phyloP scores from a whole-genome alignment of 805 yeast genomes.

The Candida multigemmis region DNA sequence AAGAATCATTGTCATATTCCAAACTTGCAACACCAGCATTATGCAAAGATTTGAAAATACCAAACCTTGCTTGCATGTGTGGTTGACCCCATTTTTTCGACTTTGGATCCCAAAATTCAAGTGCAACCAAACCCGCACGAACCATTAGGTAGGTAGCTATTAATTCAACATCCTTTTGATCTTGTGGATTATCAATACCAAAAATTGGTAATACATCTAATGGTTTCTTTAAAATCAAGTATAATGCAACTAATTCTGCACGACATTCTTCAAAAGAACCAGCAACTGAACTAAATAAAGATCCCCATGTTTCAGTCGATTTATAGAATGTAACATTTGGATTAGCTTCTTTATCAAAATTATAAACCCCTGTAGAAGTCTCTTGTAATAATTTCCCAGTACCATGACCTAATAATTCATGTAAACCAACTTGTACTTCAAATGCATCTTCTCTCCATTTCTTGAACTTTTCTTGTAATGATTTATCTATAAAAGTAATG shows the following conservation, averaged over 20 bases:
- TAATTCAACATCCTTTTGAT: constrained; percentile 55
- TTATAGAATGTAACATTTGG: constrained; percentile 67
- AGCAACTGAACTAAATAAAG: constrained; percentile 70
- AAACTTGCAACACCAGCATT: constrained; percentile 59
- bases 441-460: constrained; percentile 74
- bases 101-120: constrained; percentile 83
- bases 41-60: constrained; percentile 69
- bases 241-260: constrained; percentile 86
- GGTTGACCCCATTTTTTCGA: constrained; percentile 89
- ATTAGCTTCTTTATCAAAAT: constrained; percentile 57
- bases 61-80: constrained; percentile 88
- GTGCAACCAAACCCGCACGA: constrained; percentile 74
- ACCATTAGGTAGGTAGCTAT: constrained; percentile 77
- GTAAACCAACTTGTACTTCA: constrained; percentile 91
- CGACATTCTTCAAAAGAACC: constrained; percentile 91
- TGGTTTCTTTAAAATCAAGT: constrained; percentile 56
- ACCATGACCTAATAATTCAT: constrained; percentile 87
- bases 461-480: constrained; percentile 49
- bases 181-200: constrained; percentile 49
- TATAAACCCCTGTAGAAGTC: constrained; percentile 51
- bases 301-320: constrained; percentile 86
- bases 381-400: constrained; percentile 70
- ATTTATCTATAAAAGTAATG: constrained; percentile 52
- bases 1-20: constrained; percentile 37
- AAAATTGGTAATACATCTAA: constrained; percentile 59